Evolutionary conservation across 2,329 filamentous ascomycete species (phyloP).

Genomic region (Talaromyces sp.): DNA sequence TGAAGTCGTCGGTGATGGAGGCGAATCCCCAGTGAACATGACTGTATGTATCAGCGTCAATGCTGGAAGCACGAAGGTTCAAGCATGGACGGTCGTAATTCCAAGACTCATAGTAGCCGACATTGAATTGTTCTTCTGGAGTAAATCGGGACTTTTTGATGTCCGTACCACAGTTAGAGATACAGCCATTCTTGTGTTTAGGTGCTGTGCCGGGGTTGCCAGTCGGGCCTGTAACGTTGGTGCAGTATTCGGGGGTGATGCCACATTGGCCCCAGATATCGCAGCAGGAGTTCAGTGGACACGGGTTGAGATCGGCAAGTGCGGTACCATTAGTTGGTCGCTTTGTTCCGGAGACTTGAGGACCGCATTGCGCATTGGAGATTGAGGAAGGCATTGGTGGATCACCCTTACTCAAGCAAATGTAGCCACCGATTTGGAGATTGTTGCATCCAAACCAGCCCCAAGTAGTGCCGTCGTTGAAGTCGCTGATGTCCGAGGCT

Average conservation of each 20-base stretch:
- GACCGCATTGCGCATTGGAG: slow-evolving; percentile 7
- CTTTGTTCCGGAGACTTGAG: slow-evolving; percentile 1
- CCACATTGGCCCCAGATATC: slow-evolving; percentile 52
- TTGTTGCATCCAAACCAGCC: slow-evolving; percentile 5
- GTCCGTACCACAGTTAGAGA: slow-evolving; percentile 47
- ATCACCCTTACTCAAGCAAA: slow-evolving; percentile 5
- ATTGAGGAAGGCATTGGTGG: slow-evolving; percentile 4
- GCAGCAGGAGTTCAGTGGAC: slow-evolving; percentile 48
- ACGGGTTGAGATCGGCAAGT: slow-evolving; percentile 49
- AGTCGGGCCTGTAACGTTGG: slow-evolving; percentile 22
- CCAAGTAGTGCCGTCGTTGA: background rate
- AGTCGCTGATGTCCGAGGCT: too few species aligned
- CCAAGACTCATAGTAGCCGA: background rate
- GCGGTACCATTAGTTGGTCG: background rate
- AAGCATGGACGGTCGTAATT: background rate
- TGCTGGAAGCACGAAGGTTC: background rate
- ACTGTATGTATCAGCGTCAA: background rate
- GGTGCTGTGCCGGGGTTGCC: slow-evolving; percentile 41
- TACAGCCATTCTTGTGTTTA: slow-evolving; percentile 39
- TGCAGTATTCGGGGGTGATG: slow-evolving; percentile 49
- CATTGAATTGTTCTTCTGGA: too few species aligned
- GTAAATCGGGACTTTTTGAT: slow-evolving; percentile 20
- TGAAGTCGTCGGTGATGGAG: background rate
- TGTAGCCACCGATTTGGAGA: background rate
- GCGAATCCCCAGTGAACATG: background rate